Conservation (phyloP, 495 filamentous ascomycete species). For the Aspergillus affinis region DNA sequence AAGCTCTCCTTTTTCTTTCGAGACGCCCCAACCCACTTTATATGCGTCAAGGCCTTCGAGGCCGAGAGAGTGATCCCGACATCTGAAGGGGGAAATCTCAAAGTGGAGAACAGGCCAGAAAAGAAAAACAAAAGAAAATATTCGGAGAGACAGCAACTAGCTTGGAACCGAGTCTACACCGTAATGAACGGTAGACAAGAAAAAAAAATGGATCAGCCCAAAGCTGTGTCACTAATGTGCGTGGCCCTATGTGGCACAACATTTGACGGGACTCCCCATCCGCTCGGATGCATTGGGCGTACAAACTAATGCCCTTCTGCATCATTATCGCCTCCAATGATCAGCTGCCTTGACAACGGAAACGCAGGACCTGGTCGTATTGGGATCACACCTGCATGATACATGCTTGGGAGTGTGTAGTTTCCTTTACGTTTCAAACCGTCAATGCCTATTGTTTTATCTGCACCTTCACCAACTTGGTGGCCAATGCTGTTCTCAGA, state of each 20-base stretch:
- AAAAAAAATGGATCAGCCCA: conserved; percentile 15
- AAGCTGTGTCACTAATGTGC: conserved; percentile 22
- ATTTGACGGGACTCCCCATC: conserved; percentile 15
- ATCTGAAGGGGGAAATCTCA: background rate
- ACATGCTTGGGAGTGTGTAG: conserved; percentile 3
- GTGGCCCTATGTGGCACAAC: conserved; percentile 20
- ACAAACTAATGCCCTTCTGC: conserved; percentile 23
- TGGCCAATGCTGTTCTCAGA: background rate
- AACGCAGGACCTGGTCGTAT: conserved; percentile 1
- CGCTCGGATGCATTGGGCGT: conserved; percentile 20
- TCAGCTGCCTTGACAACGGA: conserved; percentile 2
- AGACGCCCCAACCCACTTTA: conserved; percentile 5
- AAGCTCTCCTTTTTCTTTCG: background rate
- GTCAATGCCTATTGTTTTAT: background rate
- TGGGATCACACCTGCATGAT: conserved; percentile 7
- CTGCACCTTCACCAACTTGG: background rate
- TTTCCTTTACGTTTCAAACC: background rate
- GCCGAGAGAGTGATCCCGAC: background rate
- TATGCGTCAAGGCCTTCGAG: conserved; percentile 4
- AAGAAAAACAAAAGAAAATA: conserved; percentile 1
- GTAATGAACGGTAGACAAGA: conserved; percentile 12
- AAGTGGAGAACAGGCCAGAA: background rate
- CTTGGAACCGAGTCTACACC: conserved; percentile 9
- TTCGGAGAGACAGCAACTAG: background rate
- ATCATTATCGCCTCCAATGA: conserved; percentile 12